Percentiles rank a stretch among this genome's conserved stretches.
Conservation (phyloP, 1,284 basidiomycete species). For the Trichosporon coremiiforme region DNA sequence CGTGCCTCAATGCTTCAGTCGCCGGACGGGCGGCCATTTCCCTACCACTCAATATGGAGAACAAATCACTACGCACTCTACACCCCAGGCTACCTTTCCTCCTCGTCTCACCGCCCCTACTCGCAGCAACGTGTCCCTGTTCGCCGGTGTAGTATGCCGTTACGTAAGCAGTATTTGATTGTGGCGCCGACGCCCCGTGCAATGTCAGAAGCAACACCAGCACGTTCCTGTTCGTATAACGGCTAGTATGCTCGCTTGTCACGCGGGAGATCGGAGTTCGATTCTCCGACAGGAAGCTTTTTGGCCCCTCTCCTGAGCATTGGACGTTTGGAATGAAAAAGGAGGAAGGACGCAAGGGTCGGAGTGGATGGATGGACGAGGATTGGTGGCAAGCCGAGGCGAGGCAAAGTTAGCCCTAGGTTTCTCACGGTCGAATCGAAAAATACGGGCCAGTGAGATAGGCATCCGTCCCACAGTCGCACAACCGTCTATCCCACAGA, state of each 20-base stretch:
- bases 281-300: conserved; percentile 14
- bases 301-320: neutral
- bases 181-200: neutral
- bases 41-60: no score
- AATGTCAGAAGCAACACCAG: neutral
- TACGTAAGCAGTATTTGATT: neutral
- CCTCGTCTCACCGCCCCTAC: no score
- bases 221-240: conserved; percentile 7
- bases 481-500: no score
- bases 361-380: neutral
- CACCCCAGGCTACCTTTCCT: no score
- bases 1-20: no score
- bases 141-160: neutral
- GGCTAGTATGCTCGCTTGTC: conserved; percentile 14
- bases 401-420: neutral
- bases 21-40: no score
- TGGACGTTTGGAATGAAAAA: neutral
- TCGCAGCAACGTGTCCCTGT: no score
- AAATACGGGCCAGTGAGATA: no score
- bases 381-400: neutral
- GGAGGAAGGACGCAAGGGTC: neutral
- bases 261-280: conserved; percentile 14
- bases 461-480: no score
- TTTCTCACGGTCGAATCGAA: no score
- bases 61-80: no score